Base-by-base conservation (phyloP, 306 rosid species). In the Boehmeria nivea region DNA sequence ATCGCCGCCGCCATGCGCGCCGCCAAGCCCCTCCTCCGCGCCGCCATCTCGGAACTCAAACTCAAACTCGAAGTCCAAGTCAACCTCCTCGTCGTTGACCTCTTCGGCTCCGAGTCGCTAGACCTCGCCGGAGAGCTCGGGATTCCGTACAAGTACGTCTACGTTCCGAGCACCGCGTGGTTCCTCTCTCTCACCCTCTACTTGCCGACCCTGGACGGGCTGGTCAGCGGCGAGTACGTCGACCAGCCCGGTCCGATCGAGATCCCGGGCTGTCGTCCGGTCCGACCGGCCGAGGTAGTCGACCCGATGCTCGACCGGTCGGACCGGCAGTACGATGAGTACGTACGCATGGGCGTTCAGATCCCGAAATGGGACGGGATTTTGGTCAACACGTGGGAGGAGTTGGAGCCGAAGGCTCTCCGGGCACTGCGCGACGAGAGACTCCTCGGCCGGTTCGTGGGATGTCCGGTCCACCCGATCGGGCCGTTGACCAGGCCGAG, bases 341-440 rank as follows among this genome's bases (percentile, higher is more conserved):
- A 44, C 4, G 10, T 50, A 4, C 12, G 65, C 1, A 0, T n/a
- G 0, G 6, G 63, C 19, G 0, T 1, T 2, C 54, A 69, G 8
- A 2, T 59, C 2, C 28, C 70, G 0, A 23, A 12, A 26, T 60
- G 43, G 0, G 84, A 83, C 26, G 95, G 93, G 14, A 62, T 87
- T 31, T 36, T 83, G 60, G 12, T 83, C 15, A 87, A 87, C 65
- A 81, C 75, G 20, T 83, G 95, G 91, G 61, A 64, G 9, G 86
- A 76, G 38, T 61, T 80, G 7, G 67, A 81, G 59, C 69, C 72
- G 0, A 8, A 0, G 6, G 19, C 70, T 0, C 27, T 37, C 0
- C 59, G 63, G 19, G 80, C 84, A 0, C 12, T 83, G 0, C 51
- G 27, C 8, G 78, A 74, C 8, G 6, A 28, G 2, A 49, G 27